Evolutionary conservation across 108 stramenopile species (phyloP).

Genomic region (Schizochytrium sp.): DNA sequence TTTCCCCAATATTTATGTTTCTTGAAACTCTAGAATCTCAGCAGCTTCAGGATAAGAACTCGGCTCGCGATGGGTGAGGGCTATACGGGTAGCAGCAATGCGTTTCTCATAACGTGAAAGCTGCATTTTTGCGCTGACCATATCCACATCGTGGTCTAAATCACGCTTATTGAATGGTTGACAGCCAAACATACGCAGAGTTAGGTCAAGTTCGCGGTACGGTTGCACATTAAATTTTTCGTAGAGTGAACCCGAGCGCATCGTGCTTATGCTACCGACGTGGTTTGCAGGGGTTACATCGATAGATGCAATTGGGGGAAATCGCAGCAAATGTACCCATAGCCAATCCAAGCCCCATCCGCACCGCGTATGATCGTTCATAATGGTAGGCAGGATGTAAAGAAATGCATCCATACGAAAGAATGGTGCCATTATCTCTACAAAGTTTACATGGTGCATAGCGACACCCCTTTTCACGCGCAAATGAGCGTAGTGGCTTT

Average conservation of each 20-base stretch:
- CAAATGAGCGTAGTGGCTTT: conserved; percentile 25
- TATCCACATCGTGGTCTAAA: neutral
- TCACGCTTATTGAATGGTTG: conserved; percentile 27
- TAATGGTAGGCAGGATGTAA: conserved; percentile 33
- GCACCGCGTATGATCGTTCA: neutral
- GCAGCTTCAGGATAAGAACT: no score
- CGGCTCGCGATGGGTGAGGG: no score
- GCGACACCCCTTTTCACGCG: neutral
- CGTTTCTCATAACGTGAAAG: no score
- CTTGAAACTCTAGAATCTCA: no score
- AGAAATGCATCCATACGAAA: neutral
- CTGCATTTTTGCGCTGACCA: neutral
- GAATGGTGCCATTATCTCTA: conserved; percentile 57
- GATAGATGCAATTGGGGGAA: neutral
- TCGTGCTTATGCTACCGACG: neutral
- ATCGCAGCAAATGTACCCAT: conserved; percentile 1
- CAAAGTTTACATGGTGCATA: conserved; percentile 56
- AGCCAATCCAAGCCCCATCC: conserved; percentile 56
- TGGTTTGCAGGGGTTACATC: conserved; percentile 39
- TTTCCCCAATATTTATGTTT: no score
- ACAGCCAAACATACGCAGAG: conserved; percentile 31
- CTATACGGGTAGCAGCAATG: no score
- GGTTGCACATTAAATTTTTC: neutral
- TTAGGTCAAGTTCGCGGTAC: neutral
- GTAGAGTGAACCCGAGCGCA: neutral